Evolutionary conservation across 2,329 filamentous ascomycete species (phyloP).

Genomic region (Cytospora schulzeri): DNA sequence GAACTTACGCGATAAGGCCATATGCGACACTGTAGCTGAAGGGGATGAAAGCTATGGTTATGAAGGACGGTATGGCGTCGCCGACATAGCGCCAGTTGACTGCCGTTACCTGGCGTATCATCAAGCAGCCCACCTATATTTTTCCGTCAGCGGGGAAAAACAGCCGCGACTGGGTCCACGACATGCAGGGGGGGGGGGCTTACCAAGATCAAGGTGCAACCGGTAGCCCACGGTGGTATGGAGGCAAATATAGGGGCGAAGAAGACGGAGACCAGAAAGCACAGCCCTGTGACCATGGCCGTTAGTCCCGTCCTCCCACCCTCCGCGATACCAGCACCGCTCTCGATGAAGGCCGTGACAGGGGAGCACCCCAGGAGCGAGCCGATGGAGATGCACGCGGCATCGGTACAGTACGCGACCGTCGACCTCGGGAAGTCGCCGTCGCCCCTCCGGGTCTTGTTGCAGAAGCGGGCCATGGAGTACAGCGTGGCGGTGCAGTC

Average conservation of each 20-base stretch:
- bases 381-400: constrained; percentile 70
- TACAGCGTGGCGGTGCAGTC: constrained; percentile 78
- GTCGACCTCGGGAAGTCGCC: constrained; percentile 87
- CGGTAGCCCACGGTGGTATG: constrained; percentile 87
- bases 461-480: constrained; percentile 77
- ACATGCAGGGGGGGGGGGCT: constrained; percentile 25
- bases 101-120: constrained; percentile 73
- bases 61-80: constrained; percentile 74
- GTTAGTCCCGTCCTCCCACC: constrained; percentile 86
- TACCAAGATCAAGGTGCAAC: constrained; percentile 76
- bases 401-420: constrained; percentile 74
- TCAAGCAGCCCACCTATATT: constrained; percentile 66
- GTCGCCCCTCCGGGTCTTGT: constrained; percentile 53
- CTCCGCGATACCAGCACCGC: constrained; percentile 87
- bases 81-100: constrained; percentile 80
- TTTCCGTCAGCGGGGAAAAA: constrained; percentile 14
- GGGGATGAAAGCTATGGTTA: constrained; percentile 74
- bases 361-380: constrained; percentile 77
- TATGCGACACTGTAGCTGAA: constrained; percentile 81
- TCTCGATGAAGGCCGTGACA: constrained; percentile 85
- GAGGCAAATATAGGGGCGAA: constrained; percentile 90
- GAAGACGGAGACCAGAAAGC: constrained; percentile 86
- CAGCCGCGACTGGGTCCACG: not conserved
- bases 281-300: constrained; percentile 74
- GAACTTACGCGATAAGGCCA: constrained; percentile 68